Evolutionary conservation across 208 protist genomes (phyloP), one percentile per base, ranked within the genome.

Genomic region (Angomonas deanei): DNA sequence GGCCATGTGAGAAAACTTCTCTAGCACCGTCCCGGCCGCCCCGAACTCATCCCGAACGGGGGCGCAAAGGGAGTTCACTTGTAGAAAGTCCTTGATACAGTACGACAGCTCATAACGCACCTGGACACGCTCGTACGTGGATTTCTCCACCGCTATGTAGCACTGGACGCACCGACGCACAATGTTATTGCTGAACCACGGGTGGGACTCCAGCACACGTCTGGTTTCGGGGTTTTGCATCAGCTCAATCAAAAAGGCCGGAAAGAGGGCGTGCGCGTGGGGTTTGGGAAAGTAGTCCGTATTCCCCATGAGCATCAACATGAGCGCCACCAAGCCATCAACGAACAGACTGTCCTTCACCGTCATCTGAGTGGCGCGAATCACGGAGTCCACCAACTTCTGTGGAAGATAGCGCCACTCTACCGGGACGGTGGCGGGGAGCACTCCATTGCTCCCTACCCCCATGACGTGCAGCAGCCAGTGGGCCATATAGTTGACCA

Each of bases 231-330:
- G 66, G 59, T 84, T 58, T 49, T 88, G 61, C 68, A 92, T 47
- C n/a, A 93, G 61, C 2, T 73, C 71, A 19, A 76, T 26, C 48
- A 96, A 66, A 42, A 84, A 92, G 27, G 72, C 31, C 0, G 90
- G 82, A 47, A 96, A 93, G 19, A 96, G 78, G 17, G 84, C 81
- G 69, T 96, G 90, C 33, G 84, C 93, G 76, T 96, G 90, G 3
- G 90, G 77, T 70, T 96, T 96, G 17, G 90, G 86, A 56, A 96
- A 96, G 74, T 91, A 93, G 30, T 61, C 47, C 8, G 80, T 89
- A 73, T 96, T 96, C 49, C 90, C 90, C 90, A 96, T 96, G n/a
- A 96, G 65, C 28, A 92, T 72, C 13, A 96, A 63, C 86, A 92
- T 91, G 33, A 96, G 81, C 2, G 79, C 78, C 62, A 92, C 82